Evolutionary conservation across 179 eudicot genomes (phyloP), one percentile per base, ranked within the genome.

Genomic region (Corrigiola litoralis): DNA sequence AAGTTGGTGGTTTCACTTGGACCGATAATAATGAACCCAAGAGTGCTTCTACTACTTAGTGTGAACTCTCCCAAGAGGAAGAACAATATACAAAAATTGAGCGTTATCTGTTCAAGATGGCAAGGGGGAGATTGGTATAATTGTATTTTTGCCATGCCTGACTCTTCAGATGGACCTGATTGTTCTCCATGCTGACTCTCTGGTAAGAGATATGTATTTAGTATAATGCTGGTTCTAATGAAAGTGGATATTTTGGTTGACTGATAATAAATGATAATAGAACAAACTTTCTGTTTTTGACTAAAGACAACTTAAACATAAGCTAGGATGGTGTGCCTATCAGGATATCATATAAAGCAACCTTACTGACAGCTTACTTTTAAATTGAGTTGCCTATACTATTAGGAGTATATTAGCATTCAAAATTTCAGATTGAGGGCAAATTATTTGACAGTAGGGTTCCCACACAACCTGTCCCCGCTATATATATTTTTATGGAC

Each of bases 251-350:
- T 38, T 37, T 33, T 53, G 24, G 28, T 7, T 10, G 12, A 21
- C 34, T 44, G 17, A 16, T 12, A n/a, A n/a, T n/a, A n/a, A n/a
- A n/a, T n/a, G 6, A 41, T 59, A 20, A 25, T 24, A 25, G 14
- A 12, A 23, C 23, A 36, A 46, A 12, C 51, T 62, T 62, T 62
- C 41, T 61, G 23, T 47, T 47, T 33, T 61, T 53, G 23, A 17
- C 17, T 38, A 16, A 20, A 29, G 16, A 6, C 45, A 10, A 11
- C 27, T 65, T 31, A 53, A 27, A 58, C 25, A 50, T 29, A 13
- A 56, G 57, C 48, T 10, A 23, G 63, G 56, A 23, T 23, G 65
- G 57, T 34, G 55, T 38, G 66, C 36, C 24, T 38, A 25, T 66
- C 47, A 20, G 64, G 40, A 57, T 55, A 44, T 20, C 42, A 13